Conservation (phyloP, 2,329 filamentous ascomycete genomes). For the Venturia oleaginea region DNA sequence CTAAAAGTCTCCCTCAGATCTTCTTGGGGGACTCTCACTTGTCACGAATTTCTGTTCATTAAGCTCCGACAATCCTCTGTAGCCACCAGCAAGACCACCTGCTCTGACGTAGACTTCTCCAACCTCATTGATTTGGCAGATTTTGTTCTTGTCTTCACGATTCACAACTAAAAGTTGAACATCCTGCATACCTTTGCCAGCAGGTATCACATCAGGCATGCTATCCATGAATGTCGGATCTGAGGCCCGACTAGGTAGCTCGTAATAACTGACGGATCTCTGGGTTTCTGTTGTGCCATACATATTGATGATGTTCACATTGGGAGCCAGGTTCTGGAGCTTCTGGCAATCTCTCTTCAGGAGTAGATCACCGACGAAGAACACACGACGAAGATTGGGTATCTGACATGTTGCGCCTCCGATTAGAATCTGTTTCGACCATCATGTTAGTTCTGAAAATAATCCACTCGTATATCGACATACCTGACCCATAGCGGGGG, state of each 20-base stretch:
- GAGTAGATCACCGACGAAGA: slow-evolving; percentile 88
- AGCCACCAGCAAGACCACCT: slow-evolving; percentile 75
- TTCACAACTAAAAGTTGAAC: slow-evolving; percentile 83
- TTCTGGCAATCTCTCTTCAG: slow-evolving; percentile 73
- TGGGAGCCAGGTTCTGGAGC: slow-evolving; percentile 66
- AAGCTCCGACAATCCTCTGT: slow-evolving; percentile 53
- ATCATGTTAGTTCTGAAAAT: neutral
- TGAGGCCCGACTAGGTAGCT: slow-evolving; percentile 58
- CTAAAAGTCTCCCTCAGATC: too few relatives aligned
- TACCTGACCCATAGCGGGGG: slow-evolving; percentile 65
- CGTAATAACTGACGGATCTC: slow-evolving; percentile 72
- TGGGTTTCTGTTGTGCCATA: slow-evolving; percentile 84
- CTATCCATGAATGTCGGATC: slow-evolving; percentile 55
- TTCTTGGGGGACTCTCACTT: slow-evolving; percentile 26
- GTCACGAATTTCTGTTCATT: slow-evolving; percentile 68
- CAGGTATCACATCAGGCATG: slow-evolving; percentile 69
- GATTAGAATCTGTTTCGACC: slow-evolving; percentile 76
- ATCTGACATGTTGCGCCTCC: slow-evolving; percentile 73
- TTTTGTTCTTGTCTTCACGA: slow-evolving; percentile 53
- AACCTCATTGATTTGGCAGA: slow-evolving; percentile 72
- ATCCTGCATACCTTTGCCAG: slow-evolving; percentile 72
- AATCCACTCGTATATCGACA: too few relatives aligned
- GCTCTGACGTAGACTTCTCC: slow-evolving; percentile 80
- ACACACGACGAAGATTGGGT: slow-evolving; percentile 64
- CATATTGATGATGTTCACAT: slow-evolving; percentile 72